phyloP scores from a whole-genome alignment of 805 yeast genomes.

The Candida easanensis region DNA sequence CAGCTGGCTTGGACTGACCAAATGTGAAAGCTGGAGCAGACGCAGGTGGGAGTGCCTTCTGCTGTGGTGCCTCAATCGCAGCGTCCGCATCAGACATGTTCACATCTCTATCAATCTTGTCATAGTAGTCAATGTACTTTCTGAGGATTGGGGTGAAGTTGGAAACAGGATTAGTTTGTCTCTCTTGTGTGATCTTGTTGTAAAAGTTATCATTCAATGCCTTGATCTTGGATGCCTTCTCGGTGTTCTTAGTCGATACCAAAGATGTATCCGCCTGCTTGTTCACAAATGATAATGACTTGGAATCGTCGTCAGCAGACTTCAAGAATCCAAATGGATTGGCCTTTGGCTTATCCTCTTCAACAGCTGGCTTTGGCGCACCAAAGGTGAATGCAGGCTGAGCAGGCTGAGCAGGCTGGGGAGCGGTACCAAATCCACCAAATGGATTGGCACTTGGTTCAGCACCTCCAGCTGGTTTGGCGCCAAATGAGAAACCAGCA shows the following conservation, averaged over 20 bases:
- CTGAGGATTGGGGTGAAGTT: constrained; percentile 52
- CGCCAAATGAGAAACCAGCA: constrained; percentile 12
- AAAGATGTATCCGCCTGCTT: constrained; percentile 6
- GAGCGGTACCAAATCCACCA: constrained; percentile 14
- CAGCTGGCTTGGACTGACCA: constrained; percentile 8
- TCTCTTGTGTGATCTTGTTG: constrained; percentile 42
- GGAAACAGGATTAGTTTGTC: constrained; percentile 45
- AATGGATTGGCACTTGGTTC: constrained; percentile 9
- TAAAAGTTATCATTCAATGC: constrained; percentile 66
- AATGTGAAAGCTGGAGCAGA: constrained; percentile 16
- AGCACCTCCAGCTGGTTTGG: background rate
- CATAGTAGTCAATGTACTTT: constrained; percentile 57
- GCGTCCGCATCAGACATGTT: constrained; percentile 22
- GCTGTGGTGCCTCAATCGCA: constrained; percentile 8
- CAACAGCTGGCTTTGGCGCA: constrained; percentile 3
- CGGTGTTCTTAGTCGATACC: constrained; percentile 23
- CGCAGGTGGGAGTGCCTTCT: constrained; percentile 20
- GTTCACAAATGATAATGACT: constrained; percentile 4
- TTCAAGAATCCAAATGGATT: background rate
- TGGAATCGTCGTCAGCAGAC: constrained; percentile 3
- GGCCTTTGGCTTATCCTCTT: background rate
- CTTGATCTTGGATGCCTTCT: constrained; percentile 47
- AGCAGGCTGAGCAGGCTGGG: constrained; percentile 9
- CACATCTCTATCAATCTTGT: constrained; percentile 33
- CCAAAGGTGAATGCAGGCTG: constrained; percentile 11